Percentiles rank a stretch among this genome's conserved stretches.
Evolutionary conservation across 495 filamentous ascomycete species (phyloP).

Genomic region (Penicillium tannophilum): DNA sequence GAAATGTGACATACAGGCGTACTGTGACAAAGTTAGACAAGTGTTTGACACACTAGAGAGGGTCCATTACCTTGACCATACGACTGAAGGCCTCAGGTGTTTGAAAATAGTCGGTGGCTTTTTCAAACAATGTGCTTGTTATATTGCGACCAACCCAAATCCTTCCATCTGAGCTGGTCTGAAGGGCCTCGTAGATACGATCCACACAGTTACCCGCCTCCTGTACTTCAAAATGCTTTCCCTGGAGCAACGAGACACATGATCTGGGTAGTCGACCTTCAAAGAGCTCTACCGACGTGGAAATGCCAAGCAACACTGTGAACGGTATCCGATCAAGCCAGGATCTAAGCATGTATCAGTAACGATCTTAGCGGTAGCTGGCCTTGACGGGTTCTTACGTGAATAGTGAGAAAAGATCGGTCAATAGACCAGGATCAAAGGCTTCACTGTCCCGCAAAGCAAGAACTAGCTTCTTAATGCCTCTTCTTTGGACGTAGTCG

Average conservation of each 20-base stretch:
- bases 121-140: conserved; percentile 65
- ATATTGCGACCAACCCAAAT: conserved; percentile 71
- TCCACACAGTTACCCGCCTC: conserved; percentile 75
- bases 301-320: conserved; percentile 82
- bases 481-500: conserved; percentile 59
- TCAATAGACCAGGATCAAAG: conserved; percentile 78
- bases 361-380: conserved; percentile 2
- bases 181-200: conserved; percentile 70
- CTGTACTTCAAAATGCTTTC: conserved; percentile 82
- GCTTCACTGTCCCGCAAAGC: conserved; percentile 91
- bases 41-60: background rate
- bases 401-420: conserved; percentile 76
- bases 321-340: conserved; percentile 92
- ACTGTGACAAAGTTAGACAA: conserved; percentile 51
- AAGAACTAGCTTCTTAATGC: conserved; percentile 65
- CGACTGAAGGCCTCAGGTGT: conserved; percentile 79
- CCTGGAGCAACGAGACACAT: conserved; percentile 68
- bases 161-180: conserved; percentile 53
- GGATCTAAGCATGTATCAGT: conserved; percentile 55
- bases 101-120: conserved; percentile 83
- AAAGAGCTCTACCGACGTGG: conserved; percentile 88
- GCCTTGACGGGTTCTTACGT: conserved; percentile 47
- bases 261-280: conserved; percentile 80
- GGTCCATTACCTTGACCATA: conserved; percentile 70
- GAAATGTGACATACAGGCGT: conserved; percentile 94